Base-by-base conservation (phyloP, 345 rosid genomes). In the Iberis pinnata region DNA sequence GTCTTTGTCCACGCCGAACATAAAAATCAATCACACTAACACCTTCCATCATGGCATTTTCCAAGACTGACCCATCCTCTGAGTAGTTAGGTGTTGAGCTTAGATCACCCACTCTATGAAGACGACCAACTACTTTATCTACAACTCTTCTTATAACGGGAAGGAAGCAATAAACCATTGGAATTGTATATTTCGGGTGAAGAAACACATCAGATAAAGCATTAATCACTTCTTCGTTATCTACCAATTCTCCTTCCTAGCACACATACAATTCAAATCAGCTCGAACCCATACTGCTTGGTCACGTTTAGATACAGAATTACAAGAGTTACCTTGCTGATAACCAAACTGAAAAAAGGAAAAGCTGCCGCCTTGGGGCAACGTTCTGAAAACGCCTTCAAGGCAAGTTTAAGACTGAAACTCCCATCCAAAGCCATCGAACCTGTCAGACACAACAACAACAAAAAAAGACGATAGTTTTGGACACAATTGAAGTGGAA, bases 401-500 rank as follows among this genome's bases (percentile, higher is more conserved):
- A 47, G 2, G 89, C 78, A 2, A 64, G 61, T 44, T 76, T 68
- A 9, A 87, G 65, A 54, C 57, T 68, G 77, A 84, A 90, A 66
- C 87, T 82, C 58, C 84, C 87, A 12, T 87, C 95, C 20, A 79
- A 73, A 22, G 96, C 68, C 88, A 84, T 84, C 27, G 61, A 18
- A 58, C 52, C 69, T 65, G 52, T 33, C n/a, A n/a, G n/a, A n/a
- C n/a, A n/a, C n/a, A n/a, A n/a, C n/a, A n/a, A 31, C 16, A 20
- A 9, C 1, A 9, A 49, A 29, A 47, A 26, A 8, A 26, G n/a
- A n/a, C n/a, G n/a, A n/a, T n/a, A n/a, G n/a, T n/a, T n/a, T n/a
- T n/a, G n/a, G n/a, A n/a, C n/a, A n/a, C n/a, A n/a, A n/a, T n/a
- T n/a, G n/a, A n/a, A n/a, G n/a, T n/a, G n/a, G n/a, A n/a, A n/a